Conservation (phyloP, 1,139 yeast species). For the Nematodospora anomalae region DNA sequence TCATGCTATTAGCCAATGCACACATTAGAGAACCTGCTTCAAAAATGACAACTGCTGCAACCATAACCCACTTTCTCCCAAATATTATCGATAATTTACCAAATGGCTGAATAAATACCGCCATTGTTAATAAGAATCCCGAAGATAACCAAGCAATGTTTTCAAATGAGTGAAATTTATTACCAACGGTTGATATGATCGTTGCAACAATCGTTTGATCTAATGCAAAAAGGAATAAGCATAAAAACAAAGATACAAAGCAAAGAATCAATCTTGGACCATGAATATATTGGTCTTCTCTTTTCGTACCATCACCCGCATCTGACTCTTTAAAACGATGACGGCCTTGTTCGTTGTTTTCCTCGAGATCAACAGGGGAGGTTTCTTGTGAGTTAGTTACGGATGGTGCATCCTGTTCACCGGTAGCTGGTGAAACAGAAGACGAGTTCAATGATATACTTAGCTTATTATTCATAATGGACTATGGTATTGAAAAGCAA, state of each 20-base stretch:
- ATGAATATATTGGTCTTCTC: slow-evolving; percentile 38
- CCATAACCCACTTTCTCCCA: slow-evolving; percentile 44
- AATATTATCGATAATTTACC: slow-evolving; percentile 46
- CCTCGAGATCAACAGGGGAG: background rate
- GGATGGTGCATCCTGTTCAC: background rate
- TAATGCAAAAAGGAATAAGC: slow-evolving; percentile 38
- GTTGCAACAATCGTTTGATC: slow-evolving; percentile 45
- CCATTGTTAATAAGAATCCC: slow-evolving; percentile 51
- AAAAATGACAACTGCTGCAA: slow-evolving; percentile 34
- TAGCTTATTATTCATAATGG: background rate
- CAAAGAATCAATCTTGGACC: slow-evolving; percentile 31
- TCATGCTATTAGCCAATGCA: slow-evolving; percentile 36
- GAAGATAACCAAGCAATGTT: slow-evolving; percentile 62
- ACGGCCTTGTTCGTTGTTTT: background rate
- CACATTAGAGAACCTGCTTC: slow-evolving; percentile 42
- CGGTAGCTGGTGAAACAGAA: background rate
- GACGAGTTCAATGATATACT: background rate
- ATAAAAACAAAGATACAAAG: slow-evolving; percentile 26
- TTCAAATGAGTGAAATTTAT: slow-evolving; percentile 44
- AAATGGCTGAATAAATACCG: slow-evolving; percentile 39
- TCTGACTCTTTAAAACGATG: slow-evolving; percentile 30
- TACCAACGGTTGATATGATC: slow-evolving; percentile 37
- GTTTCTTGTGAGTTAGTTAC: background rate
- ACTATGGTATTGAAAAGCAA: too few relatives aligned
- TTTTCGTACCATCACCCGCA: slow-evolving; percentile 45